Evolutionary conservation across 1,139 yeast species (phyloP).

Genomic region (Hyphopichia burtonii): DNA sequence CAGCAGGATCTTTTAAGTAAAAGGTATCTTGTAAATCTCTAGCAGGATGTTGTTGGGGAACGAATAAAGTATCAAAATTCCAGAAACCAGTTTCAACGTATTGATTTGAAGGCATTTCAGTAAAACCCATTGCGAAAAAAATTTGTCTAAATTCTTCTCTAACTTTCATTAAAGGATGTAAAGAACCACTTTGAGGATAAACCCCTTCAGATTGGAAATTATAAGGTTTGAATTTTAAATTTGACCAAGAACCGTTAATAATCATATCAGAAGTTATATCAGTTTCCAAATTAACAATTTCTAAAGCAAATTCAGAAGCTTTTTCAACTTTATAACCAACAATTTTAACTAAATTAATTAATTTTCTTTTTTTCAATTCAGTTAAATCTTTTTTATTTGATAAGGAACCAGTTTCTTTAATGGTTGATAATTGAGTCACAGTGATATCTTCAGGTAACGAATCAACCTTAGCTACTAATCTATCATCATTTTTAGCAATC

Average conservation of each 20-base stretch:
- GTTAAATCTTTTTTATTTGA: constrained; percentile 63
- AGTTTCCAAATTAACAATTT: constrained; percentile 80
- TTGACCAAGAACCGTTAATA: constrained; percentile 74
- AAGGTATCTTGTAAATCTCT: constrained; percentile 98
- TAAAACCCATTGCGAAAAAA: constrained; percentile 96
- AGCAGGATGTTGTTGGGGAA: constrained; percentile 99
- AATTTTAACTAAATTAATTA: constrained; percentile 67
- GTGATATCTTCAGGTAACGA: constrained; percentile 65
- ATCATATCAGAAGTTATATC: constrained; percentile 95
- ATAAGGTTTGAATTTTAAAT: constrained; percentile 86
- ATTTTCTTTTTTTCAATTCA: constrained; percentile 93
- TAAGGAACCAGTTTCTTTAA: constrained; percentile 58
- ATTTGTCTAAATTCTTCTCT: constrained; percentile 97
- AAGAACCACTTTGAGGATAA: constrained; percentile 82
- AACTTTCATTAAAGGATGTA: constrained; percentile 94
- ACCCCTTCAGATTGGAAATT: constrained; percentile 96
- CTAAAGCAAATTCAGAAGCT: constrained; percentile 81
- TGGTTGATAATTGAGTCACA: constrained; percentile 59
- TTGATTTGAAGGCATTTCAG: constrained; percentile 98
- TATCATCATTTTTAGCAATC: constrained; percentile 86
- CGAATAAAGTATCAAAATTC: constrained; percentile 95
- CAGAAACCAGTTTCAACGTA: constrained; percentile 98
- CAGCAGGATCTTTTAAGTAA: constrained; percentile 87
- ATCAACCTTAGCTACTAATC: constrained; percentile 57
- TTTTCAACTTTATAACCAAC: constrained; percentile 75